phyloP scores from a whole-genome alignment of 441 rosid genomes.

The Populus tomentosa region DNA sequence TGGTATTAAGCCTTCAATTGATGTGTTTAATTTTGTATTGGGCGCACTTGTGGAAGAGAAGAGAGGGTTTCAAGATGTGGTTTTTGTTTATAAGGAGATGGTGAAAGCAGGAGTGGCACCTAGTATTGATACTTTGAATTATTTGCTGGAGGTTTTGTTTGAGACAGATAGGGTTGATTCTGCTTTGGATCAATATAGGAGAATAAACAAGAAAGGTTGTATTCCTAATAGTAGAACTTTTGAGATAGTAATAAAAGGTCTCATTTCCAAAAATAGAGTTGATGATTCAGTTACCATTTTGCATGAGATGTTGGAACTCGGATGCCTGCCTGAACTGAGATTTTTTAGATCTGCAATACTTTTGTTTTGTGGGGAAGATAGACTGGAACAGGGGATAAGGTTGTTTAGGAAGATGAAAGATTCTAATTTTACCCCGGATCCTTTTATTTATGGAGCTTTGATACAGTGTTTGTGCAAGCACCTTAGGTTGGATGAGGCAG shows the following conservation, averaged over 20 bases:
- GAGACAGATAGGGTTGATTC: conserved; percentile 32
- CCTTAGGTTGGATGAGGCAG: conserved; percentile 35
- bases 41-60: conserved; percentile 37
- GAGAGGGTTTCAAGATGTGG: conserved; percentile 30
- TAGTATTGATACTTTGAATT: conserved; percentile 40
- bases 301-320: conserved; percentile 34
- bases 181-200: conserved; percentile 48
- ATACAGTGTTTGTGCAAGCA: conserved; percentile 37
- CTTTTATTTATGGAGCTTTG: conserved; percentile 26
- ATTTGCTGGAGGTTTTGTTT: conserved; percentile 43
- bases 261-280: conserved; percentile 3
- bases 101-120: conserved; percentile 48
- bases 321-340: conserved; percentile 23
- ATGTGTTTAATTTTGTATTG: conserved; percentile 36
- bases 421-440: conserved; percentile 28
- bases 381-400: conserved; percentile 30
- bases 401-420: conserved; percentile 43
- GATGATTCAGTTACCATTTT: conserved; percentile 36
- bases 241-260: conserved; percentile 15
- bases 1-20: conserved; percentile 32
- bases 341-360: conserved; percentile 37
- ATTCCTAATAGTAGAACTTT: conserved; percentile 41
- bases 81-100: conserved; percentile 64
- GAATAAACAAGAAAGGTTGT: conserved; percentile 46
- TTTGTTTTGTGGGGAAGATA: conserved; percentile 38